Percentiles rank a stretch among this genome's conserved stretches.
Conservation (phyloP, 2,329 filamentous ascomycete species). For the Phialophora verrucosa region DNA sequence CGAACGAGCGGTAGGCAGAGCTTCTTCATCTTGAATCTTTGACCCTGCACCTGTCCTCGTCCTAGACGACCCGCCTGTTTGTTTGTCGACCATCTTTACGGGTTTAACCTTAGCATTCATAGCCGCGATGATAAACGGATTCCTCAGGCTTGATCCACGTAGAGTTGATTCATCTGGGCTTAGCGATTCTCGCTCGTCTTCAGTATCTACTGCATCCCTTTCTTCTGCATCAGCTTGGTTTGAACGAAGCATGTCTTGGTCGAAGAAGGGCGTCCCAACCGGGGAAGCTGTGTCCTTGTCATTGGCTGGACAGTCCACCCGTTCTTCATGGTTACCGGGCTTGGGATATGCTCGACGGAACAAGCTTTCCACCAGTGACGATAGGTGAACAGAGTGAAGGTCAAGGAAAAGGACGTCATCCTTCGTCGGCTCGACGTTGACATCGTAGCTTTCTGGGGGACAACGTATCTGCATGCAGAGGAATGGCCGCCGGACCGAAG, state of each 20-base stretch:
- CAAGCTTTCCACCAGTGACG: conserved; percentile 53
- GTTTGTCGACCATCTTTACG: conserved; percentile 20
- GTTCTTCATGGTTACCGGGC: background rate
- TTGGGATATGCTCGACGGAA: conserved; percentile 48
- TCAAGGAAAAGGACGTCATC: conserved; percentile 65
- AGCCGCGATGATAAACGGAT: conserved; percentile 48
- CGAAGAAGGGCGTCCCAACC: background rate
- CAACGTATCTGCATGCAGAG: conserved; percentile 62
- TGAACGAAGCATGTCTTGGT: conserved; percentile 12
- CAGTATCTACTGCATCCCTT: background rate
- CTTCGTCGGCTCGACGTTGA: conserved; percentile 68
- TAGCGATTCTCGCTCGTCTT: background rate
- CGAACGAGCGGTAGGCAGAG: background rate
- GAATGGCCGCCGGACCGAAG: conserved; percentile 57
- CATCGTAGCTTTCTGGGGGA: conserved; percentile 62
- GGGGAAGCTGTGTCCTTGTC: background rate
- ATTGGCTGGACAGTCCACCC: background rate
- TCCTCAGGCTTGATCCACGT: conserved; percentile 28
- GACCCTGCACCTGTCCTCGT: background rate
- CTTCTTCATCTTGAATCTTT: background rate
- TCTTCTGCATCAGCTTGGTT: background rate
- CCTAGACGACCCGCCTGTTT: background rate
- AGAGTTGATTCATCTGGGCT: background rate
- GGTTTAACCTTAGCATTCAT: conserved; percentile 39
- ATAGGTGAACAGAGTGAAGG: conserved; percentile 49